A percentile compares a stretch with the other conserved stretches of the same genome.
These are phyloP conservation scores for Kuraishia ogatae DNA, from an alignment of 805 yeast genomes.

Conservation along the genomic window DNA sequence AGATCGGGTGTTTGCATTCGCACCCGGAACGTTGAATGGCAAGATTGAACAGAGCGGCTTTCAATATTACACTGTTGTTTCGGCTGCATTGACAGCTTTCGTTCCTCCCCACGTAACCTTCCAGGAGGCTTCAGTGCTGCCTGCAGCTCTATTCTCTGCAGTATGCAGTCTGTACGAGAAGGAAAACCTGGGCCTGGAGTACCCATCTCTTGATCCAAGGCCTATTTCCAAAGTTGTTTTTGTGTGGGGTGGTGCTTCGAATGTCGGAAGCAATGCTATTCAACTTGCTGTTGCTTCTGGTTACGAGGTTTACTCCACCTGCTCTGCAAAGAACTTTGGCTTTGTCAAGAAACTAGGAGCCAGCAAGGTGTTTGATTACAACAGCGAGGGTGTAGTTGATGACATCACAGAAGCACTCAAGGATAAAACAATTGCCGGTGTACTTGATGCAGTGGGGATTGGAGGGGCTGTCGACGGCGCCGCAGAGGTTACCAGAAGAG, in stretches of 20 bases:
- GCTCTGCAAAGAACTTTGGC: constrained; percentile 6
- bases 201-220: neutral
- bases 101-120: constrained; percentile 5
- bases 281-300: constrained; percentile 8
- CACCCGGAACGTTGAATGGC: neutral
- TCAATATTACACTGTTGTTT: constrained; percentile 3
- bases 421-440: constrained; percentile 1
- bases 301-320: constrained; percentile 8
- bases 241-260: constrained; percentile 8
- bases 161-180: constrained; percentile 3
- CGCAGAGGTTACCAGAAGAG: neutral
- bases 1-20: constrained; percentile 5
- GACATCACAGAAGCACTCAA: constrained; percentile 3
- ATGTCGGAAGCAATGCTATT: constrained; percentile 9
- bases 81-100: neutral
- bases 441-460: constrained; percentile 10
- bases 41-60: constrained; percentile 1
- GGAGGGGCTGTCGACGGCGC: constrained; percentile 18
- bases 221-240: constrained; percentile 3
- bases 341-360: constrained; percentile 7
- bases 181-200: constrained; percentile 1
- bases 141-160: constrained; percentile 3
- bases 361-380: constrained; percentile 7
- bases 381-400: constrained; percentile 1
- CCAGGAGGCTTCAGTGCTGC: constrained; percentile 6